These are phyloP conservation scores for Lathyrus sativus DNA, from an alignment of 306 rosid genomes.

Conservation along the genomic window DNA sequence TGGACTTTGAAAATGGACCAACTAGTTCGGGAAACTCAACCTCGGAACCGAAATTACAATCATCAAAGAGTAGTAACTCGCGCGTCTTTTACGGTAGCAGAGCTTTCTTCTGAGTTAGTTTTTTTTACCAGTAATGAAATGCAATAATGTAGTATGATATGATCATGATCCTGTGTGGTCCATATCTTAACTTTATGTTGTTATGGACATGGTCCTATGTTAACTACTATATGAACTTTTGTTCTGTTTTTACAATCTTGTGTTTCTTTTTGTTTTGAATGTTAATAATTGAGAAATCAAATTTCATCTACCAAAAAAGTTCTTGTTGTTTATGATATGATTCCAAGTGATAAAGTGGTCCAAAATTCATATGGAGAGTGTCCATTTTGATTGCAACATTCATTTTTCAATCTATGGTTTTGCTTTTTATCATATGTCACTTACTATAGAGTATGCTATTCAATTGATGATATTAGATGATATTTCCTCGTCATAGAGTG, in stretches of 20 bases:
- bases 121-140: constrained; percentile 55
- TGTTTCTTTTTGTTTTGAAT: too few species aligned
- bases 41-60: constrained; percentile 64
- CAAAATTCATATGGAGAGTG: constrained; percentile 50
- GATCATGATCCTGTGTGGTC: constrained; percentile 46
- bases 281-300: constrained; percentile 45
- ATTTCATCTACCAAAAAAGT: constrained; percentile 17
- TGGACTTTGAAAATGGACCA: constrained; percentile 75
- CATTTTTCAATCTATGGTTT: too few species aligned
- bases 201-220: constrained; percentile 46
- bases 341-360: constrained; percentile 43
- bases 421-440: too few species aligned
- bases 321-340: background rate
- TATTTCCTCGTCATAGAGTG: too few species aligned
- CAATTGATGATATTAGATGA: too few species aligned
- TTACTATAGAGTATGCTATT: too few species aligned
- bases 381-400: too few species aligned
- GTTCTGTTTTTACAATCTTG: too few species aligned
- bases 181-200: constrained; percentile 57
- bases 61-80: constrained; percentile 56
- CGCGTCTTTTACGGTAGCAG: constrained; percentile 95
- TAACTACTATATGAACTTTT: constrained; percentile 48
- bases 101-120: constrained; percentile 87
- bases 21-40: constrained; percentile 76
- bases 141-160: constrained; percentile 54